Evolutionary conservation across 352 stramenopile genomes (phyloP), one percentile per base, ranked within the genome.

Genomic region (Pythium myriotylum): DNA sequence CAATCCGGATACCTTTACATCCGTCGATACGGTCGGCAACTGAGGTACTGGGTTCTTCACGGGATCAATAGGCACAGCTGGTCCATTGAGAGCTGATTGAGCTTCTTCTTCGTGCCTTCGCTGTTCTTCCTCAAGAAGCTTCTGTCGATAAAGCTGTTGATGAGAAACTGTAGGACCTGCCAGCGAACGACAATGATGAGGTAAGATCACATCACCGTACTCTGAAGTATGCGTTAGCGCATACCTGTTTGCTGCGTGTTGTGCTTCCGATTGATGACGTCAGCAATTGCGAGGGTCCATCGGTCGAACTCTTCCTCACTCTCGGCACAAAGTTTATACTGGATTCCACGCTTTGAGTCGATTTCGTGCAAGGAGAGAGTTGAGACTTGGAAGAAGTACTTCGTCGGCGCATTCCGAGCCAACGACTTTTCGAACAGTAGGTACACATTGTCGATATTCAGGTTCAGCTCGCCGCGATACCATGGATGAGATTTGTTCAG

Each of bases 351-450:
- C 45, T 92, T 92, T 8, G 81, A 90, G 24, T 92, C 86, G 32
- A 91, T 88, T 27, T 92, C 80, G 14, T 87, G 77, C 17, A 94
- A 64, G 16, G 79, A 80, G 0, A 92, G 59, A 22, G 80, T 92
- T 16, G 86, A 92, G 0, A 92, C 84, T 62, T 94, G 86, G 45
- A 94, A 94, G 51, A 92, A 92, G 57, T 80, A 92, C n/a, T 74
- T 77, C 19, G 85, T 92, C 26, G 86, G 86, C 2, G 86, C 83
- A 47, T 89, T 91, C 26, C 81, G 76, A 3, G 84, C 86, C 6
- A 92, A 60, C 7, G 80, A 86, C 50, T 92, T 94, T 60, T 92
- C 86, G 37, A 94, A 92, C 9, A 94, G 56, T 19, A 94, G 66
- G 26, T 81, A 94, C 14, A 90, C 81, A 40, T 79, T 91, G 47